Evolutionary conservation across 495 filamentous ascomycete genomes (phyloP).

Genomic region (Alectoria sarmentosa): DNA sequence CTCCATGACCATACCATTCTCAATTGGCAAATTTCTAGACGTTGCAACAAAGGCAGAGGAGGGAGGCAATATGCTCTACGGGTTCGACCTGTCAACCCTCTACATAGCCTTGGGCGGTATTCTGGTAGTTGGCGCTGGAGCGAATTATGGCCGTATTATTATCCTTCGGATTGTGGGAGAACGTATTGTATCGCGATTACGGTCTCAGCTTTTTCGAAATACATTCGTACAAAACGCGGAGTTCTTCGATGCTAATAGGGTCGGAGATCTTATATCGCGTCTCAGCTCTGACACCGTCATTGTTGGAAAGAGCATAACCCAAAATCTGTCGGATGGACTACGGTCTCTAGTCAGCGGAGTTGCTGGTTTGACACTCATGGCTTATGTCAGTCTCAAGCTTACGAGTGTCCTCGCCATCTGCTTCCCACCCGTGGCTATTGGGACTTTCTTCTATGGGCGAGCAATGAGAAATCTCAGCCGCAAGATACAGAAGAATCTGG

Average conservation of each 20-base stretch:
- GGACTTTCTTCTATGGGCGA: constrained; percentile 84
- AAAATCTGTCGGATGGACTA: constrained; percentile 91
- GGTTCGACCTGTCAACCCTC: constrained; percentile 66
- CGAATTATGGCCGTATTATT: constrained; percentile 92
- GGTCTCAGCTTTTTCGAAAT: constrained; percentile 80
- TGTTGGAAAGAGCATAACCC: constrained; percentile 96
- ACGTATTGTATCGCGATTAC: constrained; percentile 80
- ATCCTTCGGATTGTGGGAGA: constrained; percentile 94
- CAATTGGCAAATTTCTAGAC: constrained; percentile 92
- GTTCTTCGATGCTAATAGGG: constrained; percentile 97
- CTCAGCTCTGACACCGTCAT: constrained; percentile 95
- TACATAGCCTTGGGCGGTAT: constrained; percentile 66
- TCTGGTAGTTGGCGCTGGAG: constrained; percentile 64
- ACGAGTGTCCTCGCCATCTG: constrained; percentile 79
- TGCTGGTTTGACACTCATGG: constrained; percentile 85
- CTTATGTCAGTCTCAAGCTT: constrained; percentile 84
- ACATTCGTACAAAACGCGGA: constrained; percentile 95
- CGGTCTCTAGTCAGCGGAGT: constrained; percentile 79
- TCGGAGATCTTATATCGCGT: constrained; percentile 91
- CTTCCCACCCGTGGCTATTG: constrained; percentile 87
- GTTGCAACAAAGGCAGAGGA: constrained; percentile 54
- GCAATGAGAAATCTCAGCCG: constrained; percentile 80
- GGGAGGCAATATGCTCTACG: constrained; percentile 51
- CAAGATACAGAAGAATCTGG: constrained; percentile 86
- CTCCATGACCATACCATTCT: constrained; percentile 92